Base-by-base conservation (phyloP, 2,329 filamentous ascomycete species). In the Magnaporthales sp. region DNA sequence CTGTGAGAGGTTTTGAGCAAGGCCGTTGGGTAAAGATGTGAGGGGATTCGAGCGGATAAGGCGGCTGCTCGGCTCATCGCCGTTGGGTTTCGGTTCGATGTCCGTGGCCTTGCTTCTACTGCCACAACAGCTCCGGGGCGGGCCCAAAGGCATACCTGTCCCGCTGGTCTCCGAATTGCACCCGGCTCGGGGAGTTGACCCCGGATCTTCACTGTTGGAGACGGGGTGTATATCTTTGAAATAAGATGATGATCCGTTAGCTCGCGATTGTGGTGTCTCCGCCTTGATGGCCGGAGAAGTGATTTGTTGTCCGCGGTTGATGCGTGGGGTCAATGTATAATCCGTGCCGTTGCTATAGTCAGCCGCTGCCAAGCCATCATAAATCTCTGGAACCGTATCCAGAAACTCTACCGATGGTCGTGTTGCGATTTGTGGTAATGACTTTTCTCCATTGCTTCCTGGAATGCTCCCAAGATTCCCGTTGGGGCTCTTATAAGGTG, bases 401-500 rank as follows among this genome's bases (percentile, higher is more conserved):
- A 64, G n/a, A 51, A 46, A 64, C 15, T 64, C 62, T 46, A 64
- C 19, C n/a, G 62, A 19, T 24, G 24, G 31, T 19, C n/a, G 24
- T 32, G 31, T 19, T 64, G 27, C 26, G 10, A n/a, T 15, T 19
- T 31, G 30, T 15, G 62, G 10, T 32, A 46, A 27, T 2, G 32
- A 26, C 10, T 54, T 46, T 6, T 64, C 62, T 22, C 62, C 32
- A 27, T n/a, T 38, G 11, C n/a, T 32, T 9, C 38, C 38, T n/a
- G 54, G 54, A 13, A 15, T 58, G 54, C 13, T 58, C 22, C 54
- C 54, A 26, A 26, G 9, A 2, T 24, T 58, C n/a, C 54, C 54
- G 19, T 26, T 58, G 9, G 54, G 24, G 54, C 54, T 26, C n/a
- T 58, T 69, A 62, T 67, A 65, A 19, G 63, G 73, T 27, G 75